These are phyloP conservation scores for Rachicladosporium sp. DNA, from an alignment of 2,329 filamentous ascomycete genomes.

Conservation along the genomic window DNA sequence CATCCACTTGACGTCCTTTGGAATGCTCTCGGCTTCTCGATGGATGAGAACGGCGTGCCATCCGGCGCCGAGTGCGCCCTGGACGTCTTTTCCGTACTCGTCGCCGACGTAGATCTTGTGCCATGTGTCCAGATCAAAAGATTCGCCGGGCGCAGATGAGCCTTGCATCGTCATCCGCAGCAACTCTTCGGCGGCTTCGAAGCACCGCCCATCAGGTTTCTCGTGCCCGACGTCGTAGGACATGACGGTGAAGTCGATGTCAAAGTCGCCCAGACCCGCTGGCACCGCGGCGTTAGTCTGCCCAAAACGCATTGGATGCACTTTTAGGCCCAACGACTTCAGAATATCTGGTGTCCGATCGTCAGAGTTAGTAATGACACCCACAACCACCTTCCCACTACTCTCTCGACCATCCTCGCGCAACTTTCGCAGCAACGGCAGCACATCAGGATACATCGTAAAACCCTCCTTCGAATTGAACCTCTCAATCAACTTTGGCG, in stretches of 20 bases:
- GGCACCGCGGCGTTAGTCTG: neutral
- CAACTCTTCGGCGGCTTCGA: constrained; percentile 40
- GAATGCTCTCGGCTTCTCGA: constrained; percentile 15
- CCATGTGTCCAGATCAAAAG: constrained; percentile 12
- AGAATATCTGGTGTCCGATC: constrained; percentile 45
- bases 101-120: constrained; percentile 43
- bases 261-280: constrained; percentile 10
- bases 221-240: constrained; percentile 51
- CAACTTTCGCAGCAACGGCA: constrained; percentile 34
- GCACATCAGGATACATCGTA: constrained; percentile 34
- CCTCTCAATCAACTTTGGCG: constrained; percentile 36
- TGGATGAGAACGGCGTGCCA: constrained; percentile 37
- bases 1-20: constrained; percentile 11
- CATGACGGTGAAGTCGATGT: constrained; percentile 47
- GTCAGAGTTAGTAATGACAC: constrained; percentile 53
- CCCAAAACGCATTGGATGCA: constrained; percentile 28
- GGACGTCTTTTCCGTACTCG: constrained; percentile 38
- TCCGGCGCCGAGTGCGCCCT: constrained; percentile 35
- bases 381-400: constrained; percentile 30
- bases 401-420: constrained; percentile 10
- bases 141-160: constrained; percentile 16
- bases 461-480: constrained; percentile 46
- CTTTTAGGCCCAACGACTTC: constrained; percentile 39
- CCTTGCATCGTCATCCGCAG: constrained; percentile 20
- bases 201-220: constrained; percentile 47